A percentile compares a stretch with the other conserved stretches of the same genome.
Conservation (phyloP, 2,329 filamentous ascomycete species). For the Nemania sp. region DNA sequence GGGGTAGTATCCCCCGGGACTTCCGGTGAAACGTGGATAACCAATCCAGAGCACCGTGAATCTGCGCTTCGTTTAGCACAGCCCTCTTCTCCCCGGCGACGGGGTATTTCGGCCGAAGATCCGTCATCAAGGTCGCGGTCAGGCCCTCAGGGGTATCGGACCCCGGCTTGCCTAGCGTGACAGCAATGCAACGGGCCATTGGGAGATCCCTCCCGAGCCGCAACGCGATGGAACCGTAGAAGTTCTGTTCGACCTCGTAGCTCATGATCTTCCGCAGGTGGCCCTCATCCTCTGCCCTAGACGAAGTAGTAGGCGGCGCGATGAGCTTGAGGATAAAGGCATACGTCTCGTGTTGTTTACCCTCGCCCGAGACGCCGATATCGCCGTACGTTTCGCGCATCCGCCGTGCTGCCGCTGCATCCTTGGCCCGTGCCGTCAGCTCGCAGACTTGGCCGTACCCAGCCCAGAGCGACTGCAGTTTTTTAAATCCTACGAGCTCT, state of each 20-base stretch:
- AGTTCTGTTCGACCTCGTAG: slow-evolving; percentile 75
- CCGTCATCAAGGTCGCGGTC: slow-evolving; percentile 68
- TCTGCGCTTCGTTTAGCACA: slow-evolving; percentile 61
- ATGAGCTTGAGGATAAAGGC: slow-evolving; percentile 71
- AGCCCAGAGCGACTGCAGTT: slow-evolving; percentile 62
- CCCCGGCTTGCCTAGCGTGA: slow-evolving; percentile 40
- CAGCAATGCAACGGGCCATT: slow-evolving; percentile 43
- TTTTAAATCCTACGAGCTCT: slow-evolving; percentile 54
- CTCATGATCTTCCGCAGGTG: slow-evolving; percentile 74
- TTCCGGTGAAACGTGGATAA: slow-evolving; percentile 70
- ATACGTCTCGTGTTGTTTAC: slow-evolving; percentile 47
- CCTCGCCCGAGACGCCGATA: slow-evolving; percentile 18
- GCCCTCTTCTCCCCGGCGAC: slow-evolving; percentile 67
- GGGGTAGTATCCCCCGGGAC: slow-evolving; percentile 58
- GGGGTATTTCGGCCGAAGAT: slow-evolving; percentile 66
- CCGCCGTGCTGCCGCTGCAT: slow-evolving; percentile 34
- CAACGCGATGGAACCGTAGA: slow-evolving; percentile 69
- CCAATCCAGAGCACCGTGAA: slow-evolving; percentile 69
- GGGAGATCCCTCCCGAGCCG: slow-evolving; percentile 53
- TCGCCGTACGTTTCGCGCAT: slow-evolving; percentile 35
- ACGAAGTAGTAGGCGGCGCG: slow-evolving; percentile 58
- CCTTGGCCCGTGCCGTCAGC: slow-evolving; percentile 58
- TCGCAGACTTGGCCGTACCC: slow-evolving; percentile 69
- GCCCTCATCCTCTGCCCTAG: slow-evolving; percentile 63
- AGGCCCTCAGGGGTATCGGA: slow-evolving; percentile 52